Evolutionary conservation across 176 grass and related monocot species (phyloP).

Genomic region (Stipa capillata): DNA sequence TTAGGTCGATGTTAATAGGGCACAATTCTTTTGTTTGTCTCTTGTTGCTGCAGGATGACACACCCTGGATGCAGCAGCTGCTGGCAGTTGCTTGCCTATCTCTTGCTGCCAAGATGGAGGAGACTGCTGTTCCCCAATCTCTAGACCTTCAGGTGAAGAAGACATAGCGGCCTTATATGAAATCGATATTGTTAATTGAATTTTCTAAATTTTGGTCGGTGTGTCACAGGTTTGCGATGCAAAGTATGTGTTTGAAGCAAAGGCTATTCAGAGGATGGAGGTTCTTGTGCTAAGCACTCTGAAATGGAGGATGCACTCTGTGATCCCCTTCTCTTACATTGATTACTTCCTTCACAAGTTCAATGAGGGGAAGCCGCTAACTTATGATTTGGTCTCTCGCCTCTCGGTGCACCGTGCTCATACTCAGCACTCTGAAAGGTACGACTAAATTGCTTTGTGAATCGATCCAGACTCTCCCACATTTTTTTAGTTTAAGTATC

Average conservation of each 20-base stretch:
- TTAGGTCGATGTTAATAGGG: background rate
- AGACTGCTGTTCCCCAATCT: constrained; percentile 34
- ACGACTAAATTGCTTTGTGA: background rate
- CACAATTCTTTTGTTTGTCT: background rate
- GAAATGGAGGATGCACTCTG: constrained; percentile 70
- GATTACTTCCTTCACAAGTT: constrained; percentile 62
- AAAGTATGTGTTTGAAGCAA: constrained; percentile 33
- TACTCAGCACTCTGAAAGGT: constrained; percentile 63
- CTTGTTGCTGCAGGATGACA: constrained; percentile 29
- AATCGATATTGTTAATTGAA: background rate
- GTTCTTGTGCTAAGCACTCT: constrained; percentile 56
- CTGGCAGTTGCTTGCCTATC: constrained; percentile 70
- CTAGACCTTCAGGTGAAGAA: constrained; percentile 55
- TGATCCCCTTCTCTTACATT: constrained; percentile 82
- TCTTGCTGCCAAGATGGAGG: constrained; percentile 92
- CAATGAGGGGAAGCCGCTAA: constrained; percentile 31
- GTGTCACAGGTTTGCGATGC: constrained; percentile 32
- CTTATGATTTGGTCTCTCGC: constrained; percentile 25
- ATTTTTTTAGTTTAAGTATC: background rate
- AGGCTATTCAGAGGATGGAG: constrained; percentile 60
- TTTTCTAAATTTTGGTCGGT: background rate
- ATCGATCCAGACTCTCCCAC: background rate
- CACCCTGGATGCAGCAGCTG: constrained; percentile 53
- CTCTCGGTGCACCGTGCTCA: constrained; percentile 45
- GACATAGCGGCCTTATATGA: background rate